Percentiles rank a stretch among this genome's conserved stretches.
Evolutionary conservation across 2,329 filamentous ascomycete genomes (phyloP).

Genomic region (Fusarium proliferatum): DNA sequence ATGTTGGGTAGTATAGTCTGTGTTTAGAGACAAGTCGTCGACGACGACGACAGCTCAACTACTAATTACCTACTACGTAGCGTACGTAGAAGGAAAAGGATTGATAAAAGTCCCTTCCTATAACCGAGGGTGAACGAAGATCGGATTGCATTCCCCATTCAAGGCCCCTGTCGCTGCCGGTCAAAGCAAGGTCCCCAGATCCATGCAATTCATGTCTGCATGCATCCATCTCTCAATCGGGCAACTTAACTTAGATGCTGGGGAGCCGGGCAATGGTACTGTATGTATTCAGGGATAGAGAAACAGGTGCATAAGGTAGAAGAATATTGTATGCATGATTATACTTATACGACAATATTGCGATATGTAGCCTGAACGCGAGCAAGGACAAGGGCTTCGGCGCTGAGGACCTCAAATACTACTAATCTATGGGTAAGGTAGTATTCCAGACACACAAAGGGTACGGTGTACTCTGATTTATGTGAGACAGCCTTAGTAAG

Average conservation of each 20-base stretch:
- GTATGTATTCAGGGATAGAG: conserved; percentile 9
- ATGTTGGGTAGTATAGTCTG: background rate
- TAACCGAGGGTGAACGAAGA: background rate
- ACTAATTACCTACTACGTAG: background rate
- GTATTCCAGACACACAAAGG: background rate
- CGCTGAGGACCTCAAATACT: background rate
- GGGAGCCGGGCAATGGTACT: background rate
- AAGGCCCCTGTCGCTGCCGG: background rate
- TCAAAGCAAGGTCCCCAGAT: conserved; percentile 4
- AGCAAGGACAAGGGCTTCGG: conserved; percentile 6
- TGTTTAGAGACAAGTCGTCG: background rate
- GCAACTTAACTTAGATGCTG: conserved; percentile 8
- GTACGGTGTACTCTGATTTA: background rate
- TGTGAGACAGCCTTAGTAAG: too few relatives aligned
- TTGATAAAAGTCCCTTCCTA: conserved; percentile 5
- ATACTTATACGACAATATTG: background rate
- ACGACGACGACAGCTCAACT: background rate
- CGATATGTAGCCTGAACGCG: background rate
- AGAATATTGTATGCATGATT: conserved; percentile 7
- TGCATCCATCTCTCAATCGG: conserved; percentile 35
- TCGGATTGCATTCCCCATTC: background rate
- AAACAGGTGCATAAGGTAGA: background rate
- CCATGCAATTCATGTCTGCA: conserved; percentile 28
- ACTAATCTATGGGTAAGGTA: background rate
- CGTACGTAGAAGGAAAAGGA: background rate